A percentile compares a stretch with the other conserved stretches of the same genome.
These are phyloP conservation scores for Candida caryicola DNA, from an alignment of 805 yeast genomes.

Conservation along the genomic window DNA sequence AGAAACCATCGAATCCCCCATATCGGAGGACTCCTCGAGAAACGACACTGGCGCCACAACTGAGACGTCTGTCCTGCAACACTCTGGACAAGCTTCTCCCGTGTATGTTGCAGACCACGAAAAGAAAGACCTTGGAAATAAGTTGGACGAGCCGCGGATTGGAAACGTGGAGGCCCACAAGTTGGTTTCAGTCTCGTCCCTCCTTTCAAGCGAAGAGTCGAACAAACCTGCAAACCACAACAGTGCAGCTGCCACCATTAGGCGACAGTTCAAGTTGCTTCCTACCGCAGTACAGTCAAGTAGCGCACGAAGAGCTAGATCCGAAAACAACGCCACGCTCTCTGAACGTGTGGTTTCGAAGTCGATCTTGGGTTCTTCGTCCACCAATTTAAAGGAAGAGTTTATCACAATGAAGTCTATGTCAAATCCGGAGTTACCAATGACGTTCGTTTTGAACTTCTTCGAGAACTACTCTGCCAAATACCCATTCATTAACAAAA, in stretches of 20 bases:
- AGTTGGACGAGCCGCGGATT: conserved; percentile 1
- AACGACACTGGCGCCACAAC: not conserved
- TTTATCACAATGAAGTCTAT: conserved; percentile 35
- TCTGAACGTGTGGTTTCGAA: conserved; percentile 4
- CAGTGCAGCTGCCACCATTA: not conserved
- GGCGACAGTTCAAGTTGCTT: conserved; percentile 5
- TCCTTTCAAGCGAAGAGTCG: conserved; percentile 14
- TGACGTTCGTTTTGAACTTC: conserved; percentile 31
- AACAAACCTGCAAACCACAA: not conserved
- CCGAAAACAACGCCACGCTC: conserved; percentile 2
- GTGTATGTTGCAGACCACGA: conserved; percentile 6
- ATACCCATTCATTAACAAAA: conserved; percentile 34
- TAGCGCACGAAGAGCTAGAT: conserved; percentile 9
- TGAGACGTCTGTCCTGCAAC: not conserved
- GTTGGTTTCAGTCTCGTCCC: conserved; percentile 22
- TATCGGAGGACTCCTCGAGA: not conserved
- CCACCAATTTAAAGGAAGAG: conserved; percentile 25
- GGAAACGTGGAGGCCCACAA: conserved; percentile 15
- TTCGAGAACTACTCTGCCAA: conserved; percentile 36
- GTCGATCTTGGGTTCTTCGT: conserved; percentile 1
- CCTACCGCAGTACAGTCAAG: conserved; percentile 7
- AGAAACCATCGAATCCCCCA: not conserved
- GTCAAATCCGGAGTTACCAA: conserved; percentile 25
- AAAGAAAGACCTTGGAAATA: conserved; percentile 3
- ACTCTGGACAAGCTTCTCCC: not conserved